Conservation (phyloP, 352 stramenopile genomes). For the Thraustochytrium striatum region DNA sequence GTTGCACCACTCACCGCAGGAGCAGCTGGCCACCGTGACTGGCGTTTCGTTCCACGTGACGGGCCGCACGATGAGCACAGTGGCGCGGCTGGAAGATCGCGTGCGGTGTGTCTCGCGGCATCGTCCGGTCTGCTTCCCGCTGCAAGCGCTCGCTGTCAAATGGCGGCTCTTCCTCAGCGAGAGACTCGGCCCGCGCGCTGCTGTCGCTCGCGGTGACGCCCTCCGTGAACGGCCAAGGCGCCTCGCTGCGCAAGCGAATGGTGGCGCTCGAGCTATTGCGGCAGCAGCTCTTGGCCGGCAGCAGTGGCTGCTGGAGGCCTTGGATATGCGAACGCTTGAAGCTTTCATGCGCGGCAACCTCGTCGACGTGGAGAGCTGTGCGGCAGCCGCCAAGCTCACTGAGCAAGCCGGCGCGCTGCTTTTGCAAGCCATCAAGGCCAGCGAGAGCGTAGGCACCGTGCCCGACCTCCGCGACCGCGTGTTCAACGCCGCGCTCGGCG, state of each 20-base stretch:
- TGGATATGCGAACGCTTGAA: background rate
- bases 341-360: constrained; percentile 13
- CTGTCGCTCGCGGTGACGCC: background rate
- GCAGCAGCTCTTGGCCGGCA: background rate
- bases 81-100: background rate
- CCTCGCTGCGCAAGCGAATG: background rate
- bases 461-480: background rate
- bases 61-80: background rate
- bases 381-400: background rate
- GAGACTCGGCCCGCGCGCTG: background rate
- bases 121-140: background rate
- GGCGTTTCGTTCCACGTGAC: constrained; percentile 5
- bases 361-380: background rate
- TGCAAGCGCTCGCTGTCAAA: background rate
- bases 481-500: constrained; percentile 11
- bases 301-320: background rate
- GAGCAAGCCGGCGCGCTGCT: background rate
- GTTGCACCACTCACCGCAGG: background rate
- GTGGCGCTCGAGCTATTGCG: background rate
- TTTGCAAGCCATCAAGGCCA: background rate
- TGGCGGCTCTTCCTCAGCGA: background rate
- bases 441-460: background rate
- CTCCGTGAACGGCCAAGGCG: background rate
- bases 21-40: constrained; percentile 23
- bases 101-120: background rate